These are phyloP conservation scores for Blakeslea trispora DNA, from an alignment of 371 early-diverging fungal genomes.

Conservation along the genomic window DNA sequence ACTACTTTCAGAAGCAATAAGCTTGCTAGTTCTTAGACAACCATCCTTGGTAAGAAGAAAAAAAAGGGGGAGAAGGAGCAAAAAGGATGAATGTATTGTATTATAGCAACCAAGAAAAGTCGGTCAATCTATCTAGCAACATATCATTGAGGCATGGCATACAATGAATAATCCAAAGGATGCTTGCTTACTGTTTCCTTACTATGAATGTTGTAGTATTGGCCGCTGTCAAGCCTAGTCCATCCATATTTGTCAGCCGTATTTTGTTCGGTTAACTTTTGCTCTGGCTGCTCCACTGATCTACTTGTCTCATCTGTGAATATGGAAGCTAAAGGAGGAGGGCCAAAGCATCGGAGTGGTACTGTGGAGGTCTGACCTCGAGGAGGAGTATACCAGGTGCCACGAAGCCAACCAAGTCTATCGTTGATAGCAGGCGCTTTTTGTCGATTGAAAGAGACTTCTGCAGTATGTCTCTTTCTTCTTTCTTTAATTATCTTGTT, in stretches of 20 bases:
- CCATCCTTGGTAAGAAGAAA: too few relatives aligned
- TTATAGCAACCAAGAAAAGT: too few relatives aligned
- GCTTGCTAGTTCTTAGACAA: too few relatives aligned
- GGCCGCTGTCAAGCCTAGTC: conserved; percentile 5
- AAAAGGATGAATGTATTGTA: too few relatives aligned
- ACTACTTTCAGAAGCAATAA: too few relatives aligned
- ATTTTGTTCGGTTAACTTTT: conserved; percentile 3
- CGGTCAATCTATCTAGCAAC: conserved; percentile 5
- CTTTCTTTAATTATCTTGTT: conserved; percentile 20
- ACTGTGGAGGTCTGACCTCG: conserved; percentile 7
- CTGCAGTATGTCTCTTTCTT: conserved; percentile 17
- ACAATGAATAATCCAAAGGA: conserved; percentile 8
- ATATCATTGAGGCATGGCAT: conserved; percentile 9
- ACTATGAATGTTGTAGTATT: conserved; percentile 10
- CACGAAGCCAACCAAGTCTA: conserved; percentile 22
- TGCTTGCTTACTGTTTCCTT: conserved; percentile 13
- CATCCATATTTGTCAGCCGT: conserved; percentile 12
- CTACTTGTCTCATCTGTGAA: not conserved
- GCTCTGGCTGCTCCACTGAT: conserved; percentile 1
- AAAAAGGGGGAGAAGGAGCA: too few relatives aligned
- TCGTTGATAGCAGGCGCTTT: conserved; percentile 15
- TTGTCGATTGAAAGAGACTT: conserved; percentile 23
- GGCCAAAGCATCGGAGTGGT: conserved; percentile 9
- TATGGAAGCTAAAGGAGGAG: conserved; percentile 11
- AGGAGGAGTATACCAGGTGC: conserved; percentile 21